Percentiles rank a stretch among this genome's conserved stretches.
These are phyloP conservation scores for Dendrocalamus sinicus DNA, from an alignment of 176 grass and related monocot genomes.

Conservation along the genomic window DNA sequence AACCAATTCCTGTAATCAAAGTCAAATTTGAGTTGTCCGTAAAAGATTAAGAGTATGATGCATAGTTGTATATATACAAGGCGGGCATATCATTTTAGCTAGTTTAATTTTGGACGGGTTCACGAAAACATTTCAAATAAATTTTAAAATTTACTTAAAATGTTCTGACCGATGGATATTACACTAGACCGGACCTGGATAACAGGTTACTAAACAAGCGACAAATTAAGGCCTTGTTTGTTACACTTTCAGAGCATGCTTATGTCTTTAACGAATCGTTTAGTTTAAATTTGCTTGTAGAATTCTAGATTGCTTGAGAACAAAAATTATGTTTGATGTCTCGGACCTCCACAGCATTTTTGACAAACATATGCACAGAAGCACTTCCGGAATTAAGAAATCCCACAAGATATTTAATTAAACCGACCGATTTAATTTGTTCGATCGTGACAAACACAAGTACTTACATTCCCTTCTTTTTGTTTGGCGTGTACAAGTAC, in stretches of 20 bases:
- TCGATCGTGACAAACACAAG: slow-evolving; percentile 12
- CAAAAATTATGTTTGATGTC: not conserved
- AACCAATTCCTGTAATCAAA: not conserved
- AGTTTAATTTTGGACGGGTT: not conserved
- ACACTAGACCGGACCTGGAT: not conserved
- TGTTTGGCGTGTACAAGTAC: not conserved
- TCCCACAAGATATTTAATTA: not conserved
- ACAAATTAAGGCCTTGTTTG: not conserved
- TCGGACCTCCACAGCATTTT: not conserved
- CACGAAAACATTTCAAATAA: not conserved
- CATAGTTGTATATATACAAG: not conserved
- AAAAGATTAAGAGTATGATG: not conserved
- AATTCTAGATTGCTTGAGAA: not conserved
- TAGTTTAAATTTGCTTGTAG: not conserved
- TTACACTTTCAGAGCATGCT: not conserved
- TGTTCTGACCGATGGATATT: not conserved
- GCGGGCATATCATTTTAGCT: not conserved
- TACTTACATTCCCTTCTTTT: not conserved
- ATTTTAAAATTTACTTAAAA: not conserved
- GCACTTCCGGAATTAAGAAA: not conserved
- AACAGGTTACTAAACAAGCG: not conserved
- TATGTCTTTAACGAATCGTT: not conserved
- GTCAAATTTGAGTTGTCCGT: not conserved
- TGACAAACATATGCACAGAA: not conserved
- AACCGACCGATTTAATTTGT: not conserved